Evolutionary conservation across 2,329 filamentous ascomycete species (phyloP), one percentile per base, ranked within the genome.

Genomic region (Verticillium dahliae): DNA sequence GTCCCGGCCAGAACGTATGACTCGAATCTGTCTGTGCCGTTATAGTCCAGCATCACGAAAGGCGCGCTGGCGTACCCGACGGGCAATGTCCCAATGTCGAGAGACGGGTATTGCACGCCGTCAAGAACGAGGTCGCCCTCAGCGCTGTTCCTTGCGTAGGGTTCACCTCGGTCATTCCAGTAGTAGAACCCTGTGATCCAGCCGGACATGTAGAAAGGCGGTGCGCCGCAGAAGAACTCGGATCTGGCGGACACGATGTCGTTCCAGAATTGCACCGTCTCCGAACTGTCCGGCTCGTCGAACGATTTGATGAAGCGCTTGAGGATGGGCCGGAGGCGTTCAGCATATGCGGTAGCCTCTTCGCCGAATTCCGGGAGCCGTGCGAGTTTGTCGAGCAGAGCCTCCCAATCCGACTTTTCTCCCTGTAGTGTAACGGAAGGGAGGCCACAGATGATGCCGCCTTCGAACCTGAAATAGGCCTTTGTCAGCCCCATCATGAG

Each of bases 151-250:
- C 60, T 57, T 37, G 66, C 60, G n/a, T 68, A 66, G 4, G 62
- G 62, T 31, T 61, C 35, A 0, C 80, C 81, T 15, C 74, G 62
- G 0, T 65, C 67, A 15, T 70, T 66, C 77, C 79, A 83, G 64
- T 77, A 78, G 65, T 76, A 70, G 63, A 83, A 81, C 0, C 75
- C 78, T 0, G 77, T 78, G 59, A 82, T 74, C 80, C 80, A 84
- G 5, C 81, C 81, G 0, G 75, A 77, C 2, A 81, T 62, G 56
- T 71, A 69, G 65, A 68, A 76, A 65, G 74, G 75, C 65, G 57
- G 69, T 33, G 66, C 68, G 2, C 68, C 73, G 45, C 61, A 67
- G n/a, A 68, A 68, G 54, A 66, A 75, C n/a, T 62, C 66, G 57
- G 62, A 72, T 60, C 63, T 66, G 56, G 70, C 73, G 55, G 73